Conservation (phyloP, 1,284 basidiomycete species). For the Ceratobasidium sp. region DNA sequence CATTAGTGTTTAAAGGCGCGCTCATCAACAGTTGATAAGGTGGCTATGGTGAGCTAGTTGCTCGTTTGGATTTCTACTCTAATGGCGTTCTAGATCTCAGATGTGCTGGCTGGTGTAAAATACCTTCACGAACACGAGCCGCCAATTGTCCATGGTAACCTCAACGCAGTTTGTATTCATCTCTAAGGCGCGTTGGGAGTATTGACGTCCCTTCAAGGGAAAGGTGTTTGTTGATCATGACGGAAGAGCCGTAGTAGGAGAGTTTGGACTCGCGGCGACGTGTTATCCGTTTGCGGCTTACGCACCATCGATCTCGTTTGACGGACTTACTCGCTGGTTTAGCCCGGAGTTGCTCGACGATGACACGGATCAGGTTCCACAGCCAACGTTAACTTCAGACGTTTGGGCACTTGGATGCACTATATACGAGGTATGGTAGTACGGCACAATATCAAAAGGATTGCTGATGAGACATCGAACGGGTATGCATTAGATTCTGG, state of each 20-base stretch:
- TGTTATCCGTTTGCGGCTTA: background rate
- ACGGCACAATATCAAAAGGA: background rate
- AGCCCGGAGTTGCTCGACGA: conserved; percentile 11
- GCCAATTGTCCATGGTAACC: conserved; percentile 12
- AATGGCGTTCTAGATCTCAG: background rate
- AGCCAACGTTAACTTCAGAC: background rate
- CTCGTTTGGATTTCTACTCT: too few relatives aligned
- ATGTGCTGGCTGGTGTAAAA: conserved; percentile 2
- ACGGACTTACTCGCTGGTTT: conserved; percentile 5
- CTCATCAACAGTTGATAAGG: background rate
- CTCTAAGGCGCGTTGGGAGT: background rate
- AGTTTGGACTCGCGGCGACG: background rate
- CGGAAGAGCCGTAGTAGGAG: background rate
- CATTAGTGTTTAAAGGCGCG: background rate
- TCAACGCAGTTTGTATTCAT: background rate
- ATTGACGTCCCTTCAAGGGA: background rate
- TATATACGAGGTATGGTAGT: background rate
- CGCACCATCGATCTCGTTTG: background rate
- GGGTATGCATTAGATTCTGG: background rate
- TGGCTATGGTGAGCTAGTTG: background rate
- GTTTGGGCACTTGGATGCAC: background rate
- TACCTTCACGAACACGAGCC: conserved; percentile 22
- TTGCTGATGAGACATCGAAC: too few relatives aligned
- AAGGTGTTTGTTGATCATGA: background rate
- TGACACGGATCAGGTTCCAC: background rate